Conservation (phyloP, 2,329 filamentous ascomycete species). For the Trichoderma sp. region DNA sequence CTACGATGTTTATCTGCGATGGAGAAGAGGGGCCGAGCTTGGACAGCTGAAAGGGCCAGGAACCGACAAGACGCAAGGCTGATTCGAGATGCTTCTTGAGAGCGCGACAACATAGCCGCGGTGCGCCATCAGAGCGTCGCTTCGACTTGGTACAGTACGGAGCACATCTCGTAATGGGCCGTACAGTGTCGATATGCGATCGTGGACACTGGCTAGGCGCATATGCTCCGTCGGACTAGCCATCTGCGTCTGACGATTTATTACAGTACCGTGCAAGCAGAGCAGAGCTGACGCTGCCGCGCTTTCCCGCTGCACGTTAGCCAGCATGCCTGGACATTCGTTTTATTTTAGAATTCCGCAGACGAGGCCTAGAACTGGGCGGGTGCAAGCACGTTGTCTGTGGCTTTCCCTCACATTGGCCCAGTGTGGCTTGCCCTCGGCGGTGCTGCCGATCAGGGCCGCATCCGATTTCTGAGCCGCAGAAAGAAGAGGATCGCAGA, state of each 20-base stretch:
- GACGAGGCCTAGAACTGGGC: background rate
- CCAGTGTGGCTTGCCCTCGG: background rate
- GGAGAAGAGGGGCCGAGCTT: background rate
- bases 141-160: background rate
- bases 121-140: background rate
- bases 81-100: slow-evolving; percentile 12
- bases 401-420: background rate
- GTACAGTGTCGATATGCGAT: background rate
- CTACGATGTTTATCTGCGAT: background rate
- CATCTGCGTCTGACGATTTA: background rate
- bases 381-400: background rate
- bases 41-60: slow-evolving; percentile 2
- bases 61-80: slow-evolving; percentile 16
- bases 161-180: background rate
- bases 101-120: slow-evolving; percentile 13
- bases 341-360: background rate
- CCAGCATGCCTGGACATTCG: background rate
- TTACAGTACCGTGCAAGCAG: slow-evolving; percentile 1
- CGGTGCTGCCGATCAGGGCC: slow-evolving; percentile 5
- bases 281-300: slow-evolving; percentile 7
- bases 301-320: background rate
- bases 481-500: background rate
- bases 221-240: background rate
- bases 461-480: background rate
- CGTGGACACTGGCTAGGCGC: background rate